These are phyloP conservation scores for Furcasterigmium furcatum DNA, from an alignment of 2,329 filamentous ascomycete genomes.

Conservation along the genomic window DNA sequence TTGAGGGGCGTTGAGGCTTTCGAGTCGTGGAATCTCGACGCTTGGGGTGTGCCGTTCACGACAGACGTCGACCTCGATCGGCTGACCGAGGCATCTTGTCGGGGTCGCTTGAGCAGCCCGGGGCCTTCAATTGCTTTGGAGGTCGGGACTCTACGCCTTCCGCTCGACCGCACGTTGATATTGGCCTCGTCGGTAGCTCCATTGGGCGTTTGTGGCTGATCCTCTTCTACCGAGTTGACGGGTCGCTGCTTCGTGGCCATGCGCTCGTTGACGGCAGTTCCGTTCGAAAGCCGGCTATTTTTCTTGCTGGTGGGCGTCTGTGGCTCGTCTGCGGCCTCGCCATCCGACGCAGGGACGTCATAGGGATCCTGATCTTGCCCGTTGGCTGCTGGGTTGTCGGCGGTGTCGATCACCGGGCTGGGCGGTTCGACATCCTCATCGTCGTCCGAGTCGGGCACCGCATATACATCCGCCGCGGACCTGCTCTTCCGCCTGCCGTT, in stretches of 20 bases:
- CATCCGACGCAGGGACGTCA: constrained; percentile 14
- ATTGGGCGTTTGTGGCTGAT: background rate
- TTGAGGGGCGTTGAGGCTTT: constrained; percentile 31
- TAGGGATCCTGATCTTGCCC: constrained; percentile 8
- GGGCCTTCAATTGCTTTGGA: constrained; percentile 7
- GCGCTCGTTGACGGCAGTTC: background rate
- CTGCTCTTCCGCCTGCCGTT: constrained; percentile 1
- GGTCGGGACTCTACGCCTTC: constrained; percentile 10
- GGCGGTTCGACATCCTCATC: constrained; percentile 3
- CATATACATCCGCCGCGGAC: constrained; percentile 8
- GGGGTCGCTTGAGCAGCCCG: background rate
- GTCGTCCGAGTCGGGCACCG: constrained; percentile 18
- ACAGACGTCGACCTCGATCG: constrained; percentile 7
- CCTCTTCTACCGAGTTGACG: background rate
- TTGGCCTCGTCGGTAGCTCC: constrained; percentile 5
- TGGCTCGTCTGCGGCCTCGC: background rate
- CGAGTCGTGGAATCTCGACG: background rate
- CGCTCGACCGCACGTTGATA: constrained; percentile 9
- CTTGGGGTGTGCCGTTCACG: constrained; percentile 10
- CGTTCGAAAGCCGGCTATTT: background rate
- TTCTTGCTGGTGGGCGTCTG: background rate
- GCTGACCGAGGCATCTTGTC: constrained; percentile 1
- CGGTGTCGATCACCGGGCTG: too few relatives aligned
- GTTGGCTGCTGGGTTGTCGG: too few relatives aligned
- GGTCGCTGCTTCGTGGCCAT: background rate